These are phyloP conservation scores for Xylariaceae sp. DNA, from an alignment of 2,329 filamentous ascomycete genomes.

Conservation along the genomic window DNA sequence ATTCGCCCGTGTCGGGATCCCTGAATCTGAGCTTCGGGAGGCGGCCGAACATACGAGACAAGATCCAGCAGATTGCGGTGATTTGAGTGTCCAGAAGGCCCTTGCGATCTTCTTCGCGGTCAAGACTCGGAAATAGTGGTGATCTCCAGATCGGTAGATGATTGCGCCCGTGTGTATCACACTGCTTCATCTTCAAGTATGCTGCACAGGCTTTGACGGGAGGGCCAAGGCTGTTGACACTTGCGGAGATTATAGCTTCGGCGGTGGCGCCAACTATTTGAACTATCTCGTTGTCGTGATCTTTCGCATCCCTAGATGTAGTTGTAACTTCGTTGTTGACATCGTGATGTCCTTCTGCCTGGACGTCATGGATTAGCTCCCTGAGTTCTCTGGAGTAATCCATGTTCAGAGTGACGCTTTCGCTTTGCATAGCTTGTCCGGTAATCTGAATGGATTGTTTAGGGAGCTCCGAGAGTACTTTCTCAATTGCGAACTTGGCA, in stretches of 20 bases:
- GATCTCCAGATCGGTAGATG: slow-evolving; percentile 19
- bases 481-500: slow-evolving; percentile 16
- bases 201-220: slow-evolving; percentile 17
- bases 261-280: slow-evolving; percentile 16
- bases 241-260: slow-evolving; percentile 20
- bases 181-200: slow-evolving; percentile 21
- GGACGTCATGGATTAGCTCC: slow-evolving; percentile 12
- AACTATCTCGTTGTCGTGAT: slow-evolving; percentile 6
- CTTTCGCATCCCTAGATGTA: neutral
- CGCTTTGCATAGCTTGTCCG: slow-evolving; percentile 14
- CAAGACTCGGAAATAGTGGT: slow-evolving; percentile 17
- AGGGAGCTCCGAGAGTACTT: slow-evolving; percentile 10
- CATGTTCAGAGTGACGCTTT: slow-evolving; percentile 4
- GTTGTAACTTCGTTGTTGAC: slow-evolving; percentile 1
- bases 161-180: slow-evolving; percentile 20
- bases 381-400: slow-evolving; percentile 1
- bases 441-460: slow-evolving; percentile 9
- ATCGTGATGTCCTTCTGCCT: slow-evolving; percentile 18
- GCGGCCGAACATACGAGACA: slow-evolving; percentile 21
- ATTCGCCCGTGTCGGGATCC: neutral
- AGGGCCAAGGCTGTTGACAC: slow-evolving; percentile 22
- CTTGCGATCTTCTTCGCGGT: slow-evolving; percentile 13
- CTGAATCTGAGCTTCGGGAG: slow-evolving; percentile 15
- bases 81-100: slow-evolving; percentile 24
- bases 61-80: slow-evolving; percentile 26